A percentile compares a stretch with the other conserved stretches of the same genome.
Conservation (phyloP, 148 eudicot species). For the Fagopyrum tataricum region DNA sequence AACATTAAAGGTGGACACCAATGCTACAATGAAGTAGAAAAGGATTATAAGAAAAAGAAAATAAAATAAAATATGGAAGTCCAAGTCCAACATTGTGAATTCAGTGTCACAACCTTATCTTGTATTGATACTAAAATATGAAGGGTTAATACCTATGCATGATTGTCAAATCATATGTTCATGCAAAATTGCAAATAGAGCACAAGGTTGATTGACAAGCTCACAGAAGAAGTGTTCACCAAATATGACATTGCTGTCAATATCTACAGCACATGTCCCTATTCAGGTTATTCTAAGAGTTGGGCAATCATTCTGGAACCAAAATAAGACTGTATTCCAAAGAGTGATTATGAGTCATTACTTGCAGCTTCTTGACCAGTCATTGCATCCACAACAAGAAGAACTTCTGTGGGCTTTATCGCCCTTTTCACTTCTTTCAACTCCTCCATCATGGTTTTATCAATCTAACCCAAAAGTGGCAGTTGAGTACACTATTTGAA, state of each 20-base stretch:
- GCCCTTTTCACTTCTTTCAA: conserved; percentile 82
- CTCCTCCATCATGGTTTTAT: conserved; percentile 94
- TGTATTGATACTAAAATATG: not conserved
- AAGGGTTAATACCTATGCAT: not conserved
- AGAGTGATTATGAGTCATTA: conserved; percentile 17
- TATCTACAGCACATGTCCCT: not conserved
- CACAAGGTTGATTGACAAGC: not conserved
- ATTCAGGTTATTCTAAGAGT: not conserved
- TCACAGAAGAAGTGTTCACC: not conserved
- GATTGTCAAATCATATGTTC: not conserved
- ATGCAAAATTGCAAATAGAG: not conserved
- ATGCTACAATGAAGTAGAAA: conserved; percentile 35
- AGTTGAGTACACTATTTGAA: conserved; percentile 9
- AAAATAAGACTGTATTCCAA: not conserved
- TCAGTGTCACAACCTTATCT: not conserved
- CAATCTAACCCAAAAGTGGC: conserved; percentile 44
- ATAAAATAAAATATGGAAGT: not conserved
- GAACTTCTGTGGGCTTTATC: conserved; percentile 83
- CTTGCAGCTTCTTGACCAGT: conserved; percentile 99
- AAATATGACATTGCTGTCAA: not conserved
- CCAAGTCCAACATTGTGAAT: not conserved
- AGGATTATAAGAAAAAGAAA: not conserved
- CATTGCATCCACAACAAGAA: conserved; percentile 99
- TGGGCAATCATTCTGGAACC: not conserved
- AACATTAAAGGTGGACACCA: conserved; percentile 84